phyloP scores from a whole-genome alignment of 2,329 filamentous ascomycete genomes.

The Tothia fuscella region DNA sequence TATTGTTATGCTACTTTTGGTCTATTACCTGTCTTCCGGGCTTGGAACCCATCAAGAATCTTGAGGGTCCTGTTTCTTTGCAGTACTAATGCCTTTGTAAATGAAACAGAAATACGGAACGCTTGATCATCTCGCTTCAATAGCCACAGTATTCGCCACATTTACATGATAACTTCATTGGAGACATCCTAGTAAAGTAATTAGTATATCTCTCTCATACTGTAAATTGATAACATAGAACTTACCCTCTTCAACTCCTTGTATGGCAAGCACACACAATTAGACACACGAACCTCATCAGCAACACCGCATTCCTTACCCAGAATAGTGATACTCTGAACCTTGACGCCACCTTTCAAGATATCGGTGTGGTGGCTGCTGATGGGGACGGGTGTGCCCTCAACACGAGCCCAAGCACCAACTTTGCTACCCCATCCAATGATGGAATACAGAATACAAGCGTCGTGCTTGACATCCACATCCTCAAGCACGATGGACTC shows the following conservation, averaged over 20 bases:
- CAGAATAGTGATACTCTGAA: conserved; percentile 94
- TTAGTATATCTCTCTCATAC: conserved; percentile 3
- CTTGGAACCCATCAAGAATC: too few relatives aligned
- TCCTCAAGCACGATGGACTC: conserved; percentile 94
- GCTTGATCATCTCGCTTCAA: too few relatives aligned
- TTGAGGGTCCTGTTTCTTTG: too few relatives aligned
- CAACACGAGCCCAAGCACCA: conserved; percentile 95
- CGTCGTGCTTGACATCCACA: conserved; percentile 90
- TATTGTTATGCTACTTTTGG: too few relatives aligned
- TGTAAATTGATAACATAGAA: conserved; percentile 16
- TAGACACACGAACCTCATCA: conserved; percentile 91
- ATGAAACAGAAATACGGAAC: too few relatives aligned
- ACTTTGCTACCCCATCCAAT: conserved; percentile 95
- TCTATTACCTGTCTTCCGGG: too few relatives aligned
- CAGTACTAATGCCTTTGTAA: too few relatives aligned
- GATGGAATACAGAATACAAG: conserved; percentile 89
- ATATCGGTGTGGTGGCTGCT: conserved; percentile 87
- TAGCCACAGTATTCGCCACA: too few relatives aligned
- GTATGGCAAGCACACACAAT: conserved; percentile 93
- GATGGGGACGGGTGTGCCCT: conserved; percentile 81
- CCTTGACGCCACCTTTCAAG: conserved; percentile 95
- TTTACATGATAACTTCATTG: conserved; percentile 83
- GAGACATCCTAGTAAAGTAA: conserved; percentile 56
- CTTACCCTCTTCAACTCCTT: conserved; percentile 94
- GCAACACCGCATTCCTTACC: conserved; percentile 92